Conservation (phyloP, 257 asterid genomes). For the Nemophila menziesii region DNA sequence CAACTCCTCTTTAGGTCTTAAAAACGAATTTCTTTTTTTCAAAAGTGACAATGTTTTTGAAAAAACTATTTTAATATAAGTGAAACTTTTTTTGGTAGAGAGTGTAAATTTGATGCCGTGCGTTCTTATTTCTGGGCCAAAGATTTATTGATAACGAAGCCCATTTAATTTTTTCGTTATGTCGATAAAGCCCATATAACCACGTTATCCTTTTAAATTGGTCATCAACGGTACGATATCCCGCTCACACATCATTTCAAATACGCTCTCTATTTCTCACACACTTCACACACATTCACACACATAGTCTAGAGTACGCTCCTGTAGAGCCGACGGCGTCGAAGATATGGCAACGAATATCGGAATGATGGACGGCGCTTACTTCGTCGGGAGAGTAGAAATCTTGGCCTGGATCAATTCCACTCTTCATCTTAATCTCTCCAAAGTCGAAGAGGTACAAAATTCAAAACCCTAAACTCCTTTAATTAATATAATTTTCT, state of each 20-base stretch:
- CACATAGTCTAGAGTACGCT: not conserved
- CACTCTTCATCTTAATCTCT: conserved; percentile 66
- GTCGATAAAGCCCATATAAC: not conserved
- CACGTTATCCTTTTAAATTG: not conserved
- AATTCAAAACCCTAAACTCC: conserved; percentile 5
- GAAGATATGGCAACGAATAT: conserved; percentile 52
- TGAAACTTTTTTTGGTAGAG: too few relatives aligned
- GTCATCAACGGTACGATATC: not conserved
- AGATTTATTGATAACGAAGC: not conserved
- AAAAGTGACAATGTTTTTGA: too few relatives aligned
- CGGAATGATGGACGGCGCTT: conserved; percentile 86
- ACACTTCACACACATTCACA: not conserved
- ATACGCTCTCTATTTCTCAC: not conserved
- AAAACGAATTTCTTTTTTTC: too few relatives aligned
- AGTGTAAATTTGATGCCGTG: too few relatives aligned
- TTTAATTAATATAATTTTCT: not conserved
- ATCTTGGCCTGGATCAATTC: conserved; percentile 84
- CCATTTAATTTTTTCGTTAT: too few relatives aligned
- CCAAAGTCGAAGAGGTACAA: conserved; percentile 86
- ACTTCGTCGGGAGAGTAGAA: conserved; percentile 86
- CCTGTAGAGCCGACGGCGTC: not conserved
- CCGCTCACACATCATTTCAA: not conserved
- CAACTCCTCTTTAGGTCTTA: too few relatives aligned
- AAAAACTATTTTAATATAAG: too few relatives aligned
- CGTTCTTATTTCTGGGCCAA: not conserved